These are phyloP conservation scores for Yamadazyma membranifaciens DNA, from an alignment of 1,139 yeast species.

Conservation along the genomic window DNA sequence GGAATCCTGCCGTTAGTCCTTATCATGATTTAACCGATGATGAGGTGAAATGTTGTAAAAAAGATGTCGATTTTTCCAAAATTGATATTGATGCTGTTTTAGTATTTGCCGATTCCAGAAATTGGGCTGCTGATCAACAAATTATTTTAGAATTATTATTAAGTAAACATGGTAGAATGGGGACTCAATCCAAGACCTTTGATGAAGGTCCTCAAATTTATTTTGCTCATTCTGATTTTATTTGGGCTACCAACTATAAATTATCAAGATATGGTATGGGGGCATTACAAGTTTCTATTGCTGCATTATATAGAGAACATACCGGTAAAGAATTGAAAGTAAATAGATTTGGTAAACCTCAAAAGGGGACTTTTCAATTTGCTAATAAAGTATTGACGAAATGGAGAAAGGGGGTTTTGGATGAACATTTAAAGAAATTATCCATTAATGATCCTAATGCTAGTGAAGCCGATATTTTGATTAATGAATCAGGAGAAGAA, in stretches of 20 bases:
- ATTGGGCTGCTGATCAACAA: conserved; percentile 91
- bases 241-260: conserved; percentile 85
- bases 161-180: conserved; percentile 79
- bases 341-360: conserved; percentile 82
- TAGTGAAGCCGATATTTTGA: conserved; percentile 45
- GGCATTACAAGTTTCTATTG: conserved; percentile 80
- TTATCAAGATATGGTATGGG: conserved; percentile 88
- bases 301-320: conserved; percentile 77
- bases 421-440: conserved; percentile 64
- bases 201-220: conserved; percentile 80
- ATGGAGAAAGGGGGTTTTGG: conserved; percentile 79
- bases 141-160: conserved; percentile 74
- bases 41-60: conserved; percentile 51
- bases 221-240: conserved; percentile 85
- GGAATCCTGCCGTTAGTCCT: conserved; percentile 85
- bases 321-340: conserved; percentile 77
- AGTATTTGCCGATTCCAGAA: conserved; percentile 80
- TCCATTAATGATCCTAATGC: conserved; percentile 46
- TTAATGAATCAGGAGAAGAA: conserved; percentile 49
- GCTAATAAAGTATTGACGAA: conserved; percentile 71
- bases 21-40: conserved; percentile 74
- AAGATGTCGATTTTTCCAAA: conserved; percentile 64
- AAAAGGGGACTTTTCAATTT: conserved; percentile 75
- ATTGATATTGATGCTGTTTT: conserved; percentile 65
- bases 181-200: conserved; percentile 64